Evolutionary conservation across 106 monocot genomes (phyloP).

Genomic region (Dioscorea alata): DNA sequence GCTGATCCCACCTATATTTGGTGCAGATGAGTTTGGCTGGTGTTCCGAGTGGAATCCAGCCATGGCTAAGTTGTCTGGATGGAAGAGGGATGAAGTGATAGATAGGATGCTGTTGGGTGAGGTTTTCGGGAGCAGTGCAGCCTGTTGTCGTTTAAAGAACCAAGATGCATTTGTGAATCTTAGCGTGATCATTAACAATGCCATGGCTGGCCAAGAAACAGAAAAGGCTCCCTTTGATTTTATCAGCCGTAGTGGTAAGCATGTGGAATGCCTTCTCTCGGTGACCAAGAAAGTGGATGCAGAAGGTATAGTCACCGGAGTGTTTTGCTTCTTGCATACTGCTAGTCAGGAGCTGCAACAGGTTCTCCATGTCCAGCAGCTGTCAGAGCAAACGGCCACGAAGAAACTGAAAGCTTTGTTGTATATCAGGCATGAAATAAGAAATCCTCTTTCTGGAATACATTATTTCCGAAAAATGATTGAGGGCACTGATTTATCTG

Average conservation of each 20-base stretch:
- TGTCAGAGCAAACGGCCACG: slow-evolving; percentile 37
- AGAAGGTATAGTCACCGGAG: slow-evolving; percentile 57
- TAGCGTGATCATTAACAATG: slow-evolving; percentile 65
- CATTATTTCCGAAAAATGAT: slow-evolving; percentile 44
- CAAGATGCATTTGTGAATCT: slow-evolving; percentile 65
- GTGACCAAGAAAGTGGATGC: slow-evolving; percentile 54
- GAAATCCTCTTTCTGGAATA: slow-evolving; percentile 85
- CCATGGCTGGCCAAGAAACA: slow-evolving; percentile 61
- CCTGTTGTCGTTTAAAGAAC: slow-evolving; percentile 63
- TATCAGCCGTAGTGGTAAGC: slow-evolving; percentile 35
- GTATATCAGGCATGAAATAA: slow-evolving; percentile 78
- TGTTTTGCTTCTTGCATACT: slow-evolving; percentile 78
- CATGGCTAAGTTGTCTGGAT: slow-evolving; percentile 71
- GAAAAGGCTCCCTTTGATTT: slow-evolving; percentile 74
- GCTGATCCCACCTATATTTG: slow-evolving; percentile 88
- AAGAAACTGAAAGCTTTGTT: slow-evolving; percentile 58
- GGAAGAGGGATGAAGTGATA: slow-evolving; percentile 56
- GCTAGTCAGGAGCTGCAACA: slow-evolving; percentile 72
- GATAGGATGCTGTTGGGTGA: slow-evolving; percentile 88
- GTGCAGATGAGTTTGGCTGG: slow-evolving; percentile 85
- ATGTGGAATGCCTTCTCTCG: slow-evolving; percentile 66
- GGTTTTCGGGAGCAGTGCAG: slow-evolving; percentile 61
- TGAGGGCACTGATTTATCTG: slow-evolving; percentile 39
- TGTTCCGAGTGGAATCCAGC: slow-evolving; percentile 96
- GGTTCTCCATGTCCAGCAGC: slow-evolving; percentile 51